These are phyloP conservation scores for Akanthomyces muscarius DNA, from an alignment of 2,329 filamentous ascomycete species.

Conservation along the genomic window DNA sequence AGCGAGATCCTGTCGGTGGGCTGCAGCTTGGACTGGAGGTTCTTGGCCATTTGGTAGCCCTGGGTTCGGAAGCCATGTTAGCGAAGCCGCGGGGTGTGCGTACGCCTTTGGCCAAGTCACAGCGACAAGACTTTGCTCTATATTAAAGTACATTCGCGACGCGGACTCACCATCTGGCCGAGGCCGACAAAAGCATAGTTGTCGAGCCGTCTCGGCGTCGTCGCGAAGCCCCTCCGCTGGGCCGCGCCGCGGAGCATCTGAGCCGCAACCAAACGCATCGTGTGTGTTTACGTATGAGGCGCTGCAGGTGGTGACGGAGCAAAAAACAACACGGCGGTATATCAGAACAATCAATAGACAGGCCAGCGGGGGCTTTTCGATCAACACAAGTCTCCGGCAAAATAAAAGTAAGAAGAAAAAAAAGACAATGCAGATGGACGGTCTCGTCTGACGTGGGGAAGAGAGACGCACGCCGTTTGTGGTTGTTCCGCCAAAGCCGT, in stretches of 20 bases:
- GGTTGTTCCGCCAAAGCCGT: slow-evolving; percentile 30
- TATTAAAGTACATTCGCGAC: background rate
- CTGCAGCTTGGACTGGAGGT: slow-evolving; percentile 53
- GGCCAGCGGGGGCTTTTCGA: background rate
- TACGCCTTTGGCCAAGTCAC: too few species aligned
- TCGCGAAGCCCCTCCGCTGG: slow-evolving; percentile 48
- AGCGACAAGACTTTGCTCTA: too few species aligned
- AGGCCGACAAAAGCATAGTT: slow-evolving; percentile 58
- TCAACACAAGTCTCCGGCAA: background rate
- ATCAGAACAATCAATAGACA: too few species aligned
- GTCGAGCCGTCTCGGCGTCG: slow-evolving; percentile 43
- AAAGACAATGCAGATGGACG: background rate
- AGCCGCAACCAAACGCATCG: slow-evolving; percentile 16
- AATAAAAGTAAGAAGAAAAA: background rate
- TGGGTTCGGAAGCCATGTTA: slow-evolving; percentile 25
- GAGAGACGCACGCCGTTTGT: slow-evolving; percentile 24
- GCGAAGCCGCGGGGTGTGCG: background rate
- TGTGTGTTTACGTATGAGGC: background rate
- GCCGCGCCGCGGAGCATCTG: slow-evolving; percentile 22
- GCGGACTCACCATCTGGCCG: slow-evolving; percentile 54
- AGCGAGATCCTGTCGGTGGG: slow-evolving; percentile 48
- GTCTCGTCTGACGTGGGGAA: slow-evolving; percentile 16
- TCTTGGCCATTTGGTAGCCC: slow-evolving; percentile 62
- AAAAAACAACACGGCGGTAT: too few species aligned
- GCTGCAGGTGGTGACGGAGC: background rate